Evolutionary conservation across 163 green algal species (phyloP).

Genomic region (Volvox carteri): DNA sequence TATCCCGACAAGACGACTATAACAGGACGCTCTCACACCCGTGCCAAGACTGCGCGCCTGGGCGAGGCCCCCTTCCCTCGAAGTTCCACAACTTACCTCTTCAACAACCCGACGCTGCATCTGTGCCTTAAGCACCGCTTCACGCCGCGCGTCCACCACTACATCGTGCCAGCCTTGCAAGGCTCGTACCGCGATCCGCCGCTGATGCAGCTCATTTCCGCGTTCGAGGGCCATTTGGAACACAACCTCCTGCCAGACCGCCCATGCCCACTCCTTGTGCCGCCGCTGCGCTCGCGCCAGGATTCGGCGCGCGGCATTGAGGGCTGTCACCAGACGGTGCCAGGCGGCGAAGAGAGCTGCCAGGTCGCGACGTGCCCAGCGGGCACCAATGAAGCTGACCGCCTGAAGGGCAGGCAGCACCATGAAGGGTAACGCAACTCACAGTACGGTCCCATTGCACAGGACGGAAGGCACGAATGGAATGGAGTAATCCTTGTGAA

Average conservation of each 20-base stretch:
- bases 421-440: no score
- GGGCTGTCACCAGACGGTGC: neutral
- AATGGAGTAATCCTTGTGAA: no score
- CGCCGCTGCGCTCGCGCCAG: neutral
- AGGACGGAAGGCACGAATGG: no score
- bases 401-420: neutral
- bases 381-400: neutral
- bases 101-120: slow-evolving; percentile 10
- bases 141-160: neutral
- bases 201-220: neutral
- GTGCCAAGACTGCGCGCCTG: no score
- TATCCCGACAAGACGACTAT: no score
- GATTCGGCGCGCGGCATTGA: neutral
- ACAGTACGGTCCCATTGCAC: no score
- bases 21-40: no score
- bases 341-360: neutral
- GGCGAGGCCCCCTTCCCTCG: no score
- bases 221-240: neutral
- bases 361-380: slow-evolving; percentile 17
- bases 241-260: slow-evolving; percentile 31
- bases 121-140: neutral
- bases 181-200: neutral
- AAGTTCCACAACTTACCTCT: no score
- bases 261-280: neutral
- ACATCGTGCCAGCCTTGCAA: neutral